Evolutionary conservation across 305 asterid genomes (phyloP).

Genomic region (Solanum chacoense): DNA sequence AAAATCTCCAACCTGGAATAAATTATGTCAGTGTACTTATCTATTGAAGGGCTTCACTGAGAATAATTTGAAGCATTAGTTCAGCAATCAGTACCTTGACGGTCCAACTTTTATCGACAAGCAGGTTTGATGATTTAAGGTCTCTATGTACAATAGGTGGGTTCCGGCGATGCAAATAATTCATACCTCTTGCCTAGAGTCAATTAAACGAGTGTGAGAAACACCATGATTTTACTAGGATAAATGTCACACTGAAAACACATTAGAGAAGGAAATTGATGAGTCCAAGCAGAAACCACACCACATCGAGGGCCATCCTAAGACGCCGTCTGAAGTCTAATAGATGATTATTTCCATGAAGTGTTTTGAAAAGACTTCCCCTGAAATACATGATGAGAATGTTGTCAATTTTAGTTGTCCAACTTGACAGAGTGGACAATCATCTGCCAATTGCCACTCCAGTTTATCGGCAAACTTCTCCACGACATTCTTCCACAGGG

Average conservation of each 20-base stretch:
- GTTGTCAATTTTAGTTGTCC: neutral
- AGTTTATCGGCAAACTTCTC: neutral
- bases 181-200: constrained; percentile 74
- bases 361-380: constrained; percentile 63
- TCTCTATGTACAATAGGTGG: constrained; percentile 82
- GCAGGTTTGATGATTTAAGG: constrained; percentile 71
- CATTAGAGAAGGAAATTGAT: neutral
- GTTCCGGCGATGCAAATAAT: constrained; percentile 64
- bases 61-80: neutral
- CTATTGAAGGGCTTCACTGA: neutral
- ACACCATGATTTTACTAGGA: neutral
- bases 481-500: neutral
- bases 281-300: constrained; percentile 5
- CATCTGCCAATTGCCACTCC: neutral
- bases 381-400: constrained; percentile 20
- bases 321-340: constrained; percentile 57
- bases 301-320: constrained; percentile 75
- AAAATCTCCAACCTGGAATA: constrained; percentile 63
- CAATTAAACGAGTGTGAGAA: neutral
- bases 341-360: constrained; percentile 44
- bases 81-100: constrained; percentile 44
- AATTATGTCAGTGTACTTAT: neutral
- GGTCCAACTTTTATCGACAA: constrained; percentile 67
- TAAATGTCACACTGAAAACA: neutral
- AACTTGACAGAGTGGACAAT: neutral